Evolutionary conservation across 192 early-diverging fungal species (phyloP).

Genomic region (Linnemannia hyalina): DNA sequence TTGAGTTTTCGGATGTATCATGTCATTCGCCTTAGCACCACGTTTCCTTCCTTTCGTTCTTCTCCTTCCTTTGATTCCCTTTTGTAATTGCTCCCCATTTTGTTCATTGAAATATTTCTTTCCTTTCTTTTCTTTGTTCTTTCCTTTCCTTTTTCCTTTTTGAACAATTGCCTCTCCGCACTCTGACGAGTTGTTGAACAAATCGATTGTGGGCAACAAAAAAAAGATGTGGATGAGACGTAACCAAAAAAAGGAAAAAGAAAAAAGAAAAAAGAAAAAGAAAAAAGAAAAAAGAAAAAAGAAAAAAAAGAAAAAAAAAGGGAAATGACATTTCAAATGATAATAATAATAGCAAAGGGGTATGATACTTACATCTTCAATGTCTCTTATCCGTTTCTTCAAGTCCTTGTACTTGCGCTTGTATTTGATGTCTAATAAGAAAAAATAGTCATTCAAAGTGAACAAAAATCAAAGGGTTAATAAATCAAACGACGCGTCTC

Average conservation of each 20-base stretch:
- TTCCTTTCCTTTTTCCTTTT: slow-evolving; percentile 6
- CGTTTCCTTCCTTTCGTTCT: neutral
- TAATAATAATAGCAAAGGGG: neutral
- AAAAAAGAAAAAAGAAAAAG: neutral
- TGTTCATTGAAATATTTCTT: neutral
- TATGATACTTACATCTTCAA: slow-evolving; percentile 58
- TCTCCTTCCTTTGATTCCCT: neutral
- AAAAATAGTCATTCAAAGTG: neutral
- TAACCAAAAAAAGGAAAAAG: neutral
- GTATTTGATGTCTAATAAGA: slow-evolving; percentile 43
- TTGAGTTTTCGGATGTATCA: neutral
- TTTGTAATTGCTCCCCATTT: neutral
- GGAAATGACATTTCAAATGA: neutral
- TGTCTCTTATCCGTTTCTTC: slow-evolving; percentile 63
- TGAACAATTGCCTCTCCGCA: slow-evolving; percentile 5
- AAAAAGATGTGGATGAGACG: neutral
- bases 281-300: neutral
- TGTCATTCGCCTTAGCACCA: neutral
- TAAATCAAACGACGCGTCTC: slow-evolving; percentile 2
- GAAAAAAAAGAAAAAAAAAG: neutral
- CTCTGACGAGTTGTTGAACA: neutral
- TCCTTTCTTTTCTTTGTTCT: neutral
- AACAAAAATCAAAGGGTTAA: neutral
- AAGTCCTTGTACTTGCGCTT: slow-evolving; percentile 64
- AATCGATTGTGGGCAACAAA: neutral